phyloP scores from a whole-genome alignment of 116 monocot species.

The Posidonia oceanica region DNA sequence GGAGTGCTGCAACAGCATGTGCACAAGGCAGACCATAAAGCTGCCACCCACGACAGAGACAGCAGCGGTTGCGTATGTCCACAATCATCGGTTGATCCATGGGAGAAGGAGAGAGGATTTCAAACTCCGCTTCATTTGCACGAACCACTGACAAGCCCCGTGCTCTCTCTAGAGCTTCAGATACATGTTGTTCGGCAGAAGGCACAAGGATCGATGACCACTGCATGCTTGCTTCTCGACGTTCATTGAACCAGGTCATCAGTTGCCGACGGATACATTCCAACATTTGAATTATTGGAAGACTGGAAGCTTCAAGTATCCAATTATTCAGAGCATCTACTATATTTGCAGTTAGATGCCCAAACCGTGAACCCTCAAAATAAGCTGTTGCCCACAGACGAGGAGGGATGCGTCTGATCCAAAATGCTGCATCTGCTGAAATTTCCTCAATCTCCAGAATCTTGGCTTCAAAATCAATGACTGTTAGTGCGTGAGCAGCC shows the following conservation, averaged over 20 bases:
- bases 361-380: conserved; percentile 80
- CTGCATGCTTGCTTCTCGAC: conserved; percentile 84
- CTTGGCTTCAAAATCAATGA: conserved; percentile 80
- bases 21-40: conserved; percentile 90
- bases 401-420: conserved; percentile 69
- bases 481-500: conserved; percentile 78
- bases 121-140: conserved; percentile 91
- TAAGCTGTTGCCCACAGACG: conserved; percentile 95
- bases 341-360: conserved; percentile 75
- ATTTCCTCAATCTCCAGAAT: conserved; percentile 79
- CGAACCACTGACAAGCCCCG: conserved; percentile 53
- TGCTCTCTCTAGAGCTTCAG: conserved; percentile 63
- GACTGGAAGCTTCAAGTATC: conserved; percentile 82
- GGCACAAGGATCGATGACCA: conserved; percentile 77
- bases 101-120: conserved; percentile 41
- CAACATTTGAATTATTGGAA: conserved; percentile 96
- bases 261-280: conserved; percentile 81
- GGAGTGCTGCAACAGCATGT: conserved; percentile 81
- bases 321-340: conserved; percentile 73
- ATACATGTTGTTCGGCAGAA: conserved; percentile 63
- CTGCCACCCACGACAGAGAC: conserved; percentile 90
- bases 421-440: conserved; percentile 67
- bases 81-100: conserved; percentile 86
- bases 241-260: conserved; percentile 99
- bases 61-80: conserved; percentile 87